Percentiles rank a stretch among this genome's conserved stretches.
These are phyloP conservation scores for Entomortierella parvispora DNA, from an alignment of 192 early-diverging fungal genomes.

Conservation along the genomic window DNA sequence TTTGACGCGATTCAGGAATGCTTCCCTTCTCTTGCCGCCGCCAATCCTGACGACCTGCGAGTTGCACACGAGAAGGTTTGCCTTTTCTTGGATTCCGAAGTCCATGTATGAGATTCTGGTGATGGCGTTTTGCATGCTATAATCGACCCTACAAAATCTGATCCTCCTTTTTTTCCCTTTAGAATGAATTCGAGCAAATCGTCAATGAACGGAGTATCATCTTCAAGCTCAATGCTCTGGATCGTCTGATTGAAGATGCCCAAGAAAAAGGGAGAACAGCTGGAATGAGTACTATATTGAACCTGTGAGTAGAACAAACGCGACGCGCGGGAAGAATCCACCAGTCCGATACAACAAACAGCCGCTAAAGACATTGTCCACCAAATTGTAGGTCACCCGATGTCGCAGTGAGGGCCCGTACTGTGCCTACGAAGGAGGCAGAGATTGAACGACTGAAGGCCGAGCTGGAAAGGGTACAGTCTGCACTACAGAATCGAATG, in stretches of 20 bases:
- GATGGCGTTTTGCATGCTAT: neutral
- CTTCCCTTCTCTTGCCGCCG: slow-evolving; percentile 20
- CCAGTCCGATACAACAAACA: too few species aligned
- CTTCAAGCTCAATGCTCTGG: slow-evolving; percentile 43
- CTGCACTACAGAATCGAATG: neutral
- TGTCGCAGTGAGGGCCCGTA: slow-evolving; percentile 37
- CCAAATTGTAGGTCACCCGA: slow-evolving; percentile 19
- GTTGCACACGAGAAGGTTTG: slow-evolving; percentile 47
- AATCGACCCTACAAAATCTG: neutral
- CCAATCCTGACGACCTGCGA: slow-evolving; percentile 16
- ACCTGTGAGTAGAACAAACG: slow-evolving; percentile 17
- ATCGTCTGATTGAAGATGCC: slow-evolving; percentile 39
- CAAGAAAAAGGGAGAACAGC: slow-evolving; percentile 36
- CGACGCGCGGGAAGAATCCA: neutral
- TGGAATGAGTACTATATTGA: slow-evolving; percentile 34
- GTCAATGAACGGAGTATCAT: slow-evolving; percentile 41
- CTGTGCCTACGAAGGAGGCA: slow-evolving; percentile 49
- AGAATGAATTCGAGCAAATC: slow-evolving; percentile 50
- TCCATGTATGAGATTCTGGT: slow-evolving; percentile 15
- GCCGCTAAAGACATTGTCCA: neutral
- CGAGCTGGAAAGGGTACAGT: slow-evolving; percentile 26
- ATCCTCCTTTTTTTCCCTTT: neutral
- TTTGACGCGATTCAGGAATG: slow-evolving; percentile 39
- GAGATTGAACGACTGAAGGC: slow-evolving; percentile 47
- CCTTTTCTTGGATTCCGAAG: slow-evolving; percentile 34